These are phyloP conservation scores for Cruciata laevipes DNA, from an alignment of 257 asterid genomes.

Conservation along the genomic window DNA sequence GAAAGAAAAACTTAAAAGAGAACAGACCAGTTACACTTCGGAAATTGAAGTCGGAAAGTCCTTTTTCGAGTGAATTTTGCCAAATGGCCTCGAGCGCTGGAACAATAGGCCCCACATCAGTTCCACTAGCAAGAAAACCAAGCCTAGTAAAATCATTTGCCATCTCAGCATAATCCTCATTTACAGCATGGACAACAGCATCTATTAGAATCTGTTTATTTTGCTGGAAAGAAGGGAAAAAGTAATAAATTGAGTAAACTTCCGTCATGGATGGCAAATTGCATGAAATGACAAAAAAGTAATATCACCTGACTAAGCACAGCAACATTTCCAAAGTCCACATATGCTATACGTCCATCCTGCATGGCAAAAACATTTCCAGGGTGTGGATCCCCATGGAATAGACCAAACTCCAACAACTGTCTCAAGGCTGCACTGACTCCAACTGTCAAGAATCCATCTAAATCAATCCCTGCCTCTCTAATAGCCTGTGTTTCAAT, in stretches of 20 bases:
- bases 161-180: constrained; percentile 99
- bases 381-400: constrained; percentile 99
- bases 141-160: constrained; percentile 99
- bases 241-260: constrained; percentile 15
- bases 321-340: constrained; percentile 98
- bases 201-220: constrained; percentile 93
- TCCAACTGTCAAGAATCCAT: constrained; percentile 91
- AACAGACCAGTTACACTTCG: constrained; percentile 86
- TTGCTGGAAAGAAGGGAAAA: constrained; percentile 52
- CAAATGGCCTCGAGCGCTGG: constrained; percentile 98
- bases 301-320: constrained; percentile 88
- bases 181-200: constrained; percentile 99
- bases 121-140: constrained; percentile 94
- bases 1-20: constrained; percentile 13
- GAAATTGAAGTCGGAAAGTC: constrained; percentile 91
- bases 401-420: constrained; percentile 91
- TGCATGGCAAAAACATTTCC: constrained; percentile 98
- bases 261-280: not conserved
- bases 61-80: constrained; percentile 95
- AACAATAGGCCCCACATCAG: constrained; percentile 91
- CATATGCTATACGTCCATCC: constrained; percentile 98
- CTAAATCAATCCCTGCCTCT: constrained; percentile 76
- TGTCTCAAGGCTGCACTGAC: constrained; percentile 97
- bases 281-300: constrained; percentile 1
- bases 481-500: constrained; percentile 63